Base-by-base conservation (phyloP, 192 early-diverging fungal species). In the Coemansia sp. region DNA sequence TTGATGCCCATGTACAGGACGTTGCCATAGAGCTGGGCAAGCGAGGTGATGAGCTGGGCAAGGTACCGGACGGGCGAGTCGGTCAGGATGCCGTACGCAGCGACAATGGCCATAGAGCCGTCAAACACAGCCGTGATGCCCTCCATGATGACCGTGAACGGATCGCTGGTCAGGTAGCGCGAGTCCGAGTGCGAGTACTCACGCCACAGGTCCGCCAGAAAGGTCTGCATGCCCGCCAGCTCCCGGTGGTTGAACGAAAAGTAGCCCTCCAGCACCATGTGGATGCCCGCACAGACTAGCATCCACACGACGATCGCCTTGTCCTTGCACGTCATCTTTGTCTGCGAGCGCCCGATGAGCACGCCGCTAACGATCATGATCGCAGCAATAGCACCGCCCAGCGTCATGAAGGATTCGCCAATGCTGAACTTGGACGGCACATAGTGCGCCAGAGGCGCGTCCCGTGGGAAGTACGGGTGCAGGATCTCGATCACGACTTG, bases 171-270 rank as follows among this genome's bases (percentile, higher is more conserved):
- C 78, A 94, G 69, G 62, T 97, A 97, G 28, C 91, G 70, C 16
- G 90, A 93, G 64, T 97, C 94, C 28, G 81, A 80, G 47, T 82
- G 72, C 1, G 89, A 59, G 69, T 97, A 97, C 67, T 97, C 91
- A 75, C 91, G 91, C 89, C 89, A 97, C 46, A 90, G 47, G 31
- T 92, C 80, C 6, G 78, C 87, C 28, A 92, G 35, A 5, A 89
- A 47, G 18, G 49, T 62, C 39, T 76, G 59, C 67, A 86, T 80
- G 6, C 79, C 82, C 0, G 85, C 83, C 38, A 97, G 71, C 2
- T 76, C 77, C 9, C 47, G 32, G 55, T 86, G 78, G 70, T 85
- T 81, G 39, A 66, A 78, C 20, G 84, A 76, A 72, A 86, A 94
- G 67, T 92, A 97, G 2, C 85, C 85, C 70, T 97, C 94, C 1